Percentiles rank a stretch among this genome's conserved stretches.
These are phyloP conservation scores for Vickermania spadyakhi DNA, from an alignment of 208 protist genomes.

Conservation along the genomic window DNA sequence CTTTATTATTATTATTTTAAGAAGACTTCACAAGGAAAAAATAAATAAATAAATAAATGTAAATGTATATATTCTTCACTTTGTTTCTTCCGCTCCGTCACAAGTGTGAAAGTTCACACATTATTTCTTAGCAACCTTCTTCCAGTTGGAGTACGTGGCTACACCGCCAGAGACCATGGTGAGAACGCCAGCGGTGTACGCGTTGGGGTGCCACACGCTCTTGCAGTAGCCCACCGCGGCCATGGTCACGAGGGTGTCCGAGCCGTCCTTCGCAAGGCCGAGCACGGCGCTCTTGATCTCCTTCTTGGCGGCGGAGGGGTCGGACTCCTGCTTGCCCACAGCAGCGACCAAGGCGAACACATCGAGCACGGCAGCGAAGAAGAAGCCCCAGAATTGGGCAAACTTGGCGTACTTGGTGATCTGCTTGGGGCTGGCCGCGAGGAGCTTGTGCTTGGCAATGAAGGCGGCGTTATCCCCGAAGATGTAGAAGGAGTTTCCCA, in stretches of 20 bases:
- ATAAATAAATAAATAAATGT: too few relatives aligned
- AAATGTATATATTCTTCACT: too few relatives aligned
- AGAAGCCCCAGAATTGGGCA: conserved; percentile 90
- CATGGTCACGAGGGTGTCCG: conserved; percentile 79
- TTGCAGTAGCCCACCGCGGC: conserved; percentile 75
- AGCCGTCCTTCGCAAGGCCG: conserved; percentile 66
- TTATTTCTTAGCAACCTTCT: conserved; percentile 62
- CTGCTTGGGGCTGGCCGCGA: conserved; percentile 34
- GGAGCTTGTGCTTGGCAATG: conserved; percentile 70
- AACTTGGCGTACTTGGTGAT: conserved; percentile 60
- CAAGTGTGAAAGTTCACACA: neutral
- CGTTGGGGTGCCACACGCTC: conserved; percentile 56
- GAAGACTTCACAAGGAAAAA: too few relatives aligned
- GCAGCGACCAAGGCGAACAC: conserved; percentile 53
- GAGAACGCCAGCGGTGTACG: conserved; percentile 53
- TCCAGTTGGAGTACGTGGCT: conserved; percentile 88
- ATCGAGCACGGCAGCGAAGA: conserved; percentile 82
- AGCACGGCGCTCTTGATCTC: conserved; percentile 69
- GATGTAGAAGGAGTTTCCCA: conserved; percentile 86
- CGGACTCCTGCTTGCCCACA: conserved; percentile 40
- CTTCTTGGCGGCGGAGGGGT: conserved; percentile 49
- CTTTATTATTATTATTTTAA: too few relatives aligned
- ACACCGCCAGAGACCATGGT: conserved; percentile 78
- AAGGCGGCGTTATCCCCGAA: conserved; percentile 84
- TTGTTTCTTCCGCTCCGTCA: neutral